Evolutionary conservation across 495 filamentous ascomycete genomes (phyloP).

Genomic region (Emericellopsis terricola): DNA sequence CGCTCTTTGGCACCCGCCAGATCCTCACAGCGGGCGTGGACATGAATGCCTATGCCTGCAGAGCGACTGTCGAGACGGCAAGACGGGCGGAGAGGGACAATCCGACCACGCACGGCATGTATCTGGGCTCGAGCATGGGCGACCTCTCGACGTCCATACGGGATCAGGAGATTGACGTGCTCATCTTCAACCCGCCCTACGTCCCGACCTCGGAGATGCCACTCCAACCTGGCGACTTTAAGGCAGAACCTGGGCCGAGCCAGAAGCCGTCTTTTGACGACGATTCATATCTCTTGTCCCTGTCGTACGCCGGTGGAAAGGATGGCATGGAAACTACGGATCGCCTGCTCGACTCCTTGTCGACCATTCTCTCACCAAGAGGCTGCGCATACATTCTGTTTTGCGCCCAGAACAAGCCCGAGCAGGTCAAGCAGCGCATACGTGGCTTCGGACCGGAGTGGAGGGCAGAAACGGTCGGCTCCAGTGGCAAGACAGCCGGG

Average conservation of each 20-base stretch:
- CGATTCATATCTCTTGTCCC: constrained; percentile 63
- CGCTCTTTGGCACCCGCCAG: constrained; percentile 54
- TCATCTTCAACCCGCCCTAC: constrained; percentile 95
- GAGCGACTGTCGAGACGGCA: constrained; percentile 45
- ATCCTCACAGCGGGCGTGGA: constrained; percentile 61
- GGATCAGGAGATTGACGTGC: constrained; percentile 45
- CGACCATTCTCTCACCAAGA: constrained; percentile 37
- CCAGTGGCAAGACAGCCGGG: constrained; percentile 68
- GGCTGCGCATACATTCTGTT: constrained; percentile 83
- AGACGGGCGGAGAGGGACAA: constrained; percentile 26
- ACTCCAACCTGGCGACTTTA: constrained; percentile 12
- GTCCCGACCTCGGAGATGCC: constrained; percentile 67
- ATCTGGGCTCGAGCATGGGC: constrained; percentile 42
- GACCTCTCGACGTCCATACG: constrained; percentile 46
- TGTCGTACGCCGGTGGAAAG: constrained; percentile 73
- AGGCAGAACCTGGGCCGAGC: constrained; percentile 7
- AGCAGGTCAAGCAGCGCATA: constrained; percentile 51
- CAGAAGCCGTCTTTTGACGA: constrained; percentile 34
- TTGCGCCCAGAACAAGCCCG: constrained; percentile 71
- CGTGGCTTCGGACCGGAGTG: constrained; percentile 36
- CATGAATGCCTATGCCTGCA: constrained; percentile 65
- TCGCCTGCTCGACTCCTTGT: constrained; percentile 49
- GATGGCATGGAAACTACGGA: constrained; percentile 92
- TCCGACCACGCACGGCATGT: constrained; percentile 15
- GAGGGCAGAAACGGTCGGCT: constrained; percentile 62